phyloP scores from a whole-genome alignment of 2,329 filamentous ascomycete species.

The Colletotrichum spinosum region DNA sequence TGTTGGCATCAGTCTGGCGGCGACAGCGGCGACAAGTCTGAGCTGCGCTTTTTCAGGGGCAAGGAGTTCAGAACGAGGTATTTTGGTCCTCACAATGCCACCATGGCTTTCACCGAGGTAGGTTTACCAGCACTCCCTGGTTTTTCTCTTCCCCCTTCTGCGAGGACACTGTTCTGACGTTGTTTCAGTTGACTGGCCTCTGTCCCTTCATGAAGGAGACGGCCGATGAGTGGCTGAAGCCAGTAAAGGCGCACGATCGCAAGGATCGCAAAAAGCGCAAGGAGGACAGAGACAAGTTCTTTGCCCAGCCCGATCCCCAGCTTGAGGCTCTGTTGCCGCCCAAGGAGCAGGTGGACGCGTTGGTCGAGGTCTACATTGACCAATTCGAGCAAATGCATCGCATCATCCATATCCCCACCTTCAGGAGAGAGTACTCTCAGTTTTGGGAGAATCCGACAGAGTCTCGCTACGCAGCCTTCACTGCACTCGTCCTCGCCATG shows the following conservation, averaged over 20 bases:
- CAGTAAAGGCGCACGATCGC: constrained; percentile 65
- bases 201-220: constrained; percentile 73
- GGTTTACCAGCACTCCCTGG: constrained; percentile 8
- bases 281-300: constrained; percentile 63
- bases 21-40: constrained; percentile 58
- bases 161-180: constrained; percentile 20
- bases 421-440: constrained; percentile 64
- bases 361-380: constrained; percentile 63
- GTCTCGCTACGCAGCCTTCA: constrained; percentile 64
- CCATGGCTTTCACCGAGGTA: constrained; percentile 68
- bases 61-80: constrained; percentile 71
- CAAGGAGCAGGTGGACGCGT: constrained; percentile 60
- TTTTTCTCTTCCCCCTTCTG: neutral
- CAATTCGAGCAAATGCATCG: constrained; percentile 67
- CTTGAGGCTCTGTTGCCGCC: constrained; percentile 64
- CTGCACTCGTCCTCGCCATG: constrained; percentile 69
- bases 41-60: constrained; percentile 68
- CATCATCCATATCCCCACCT: constrained; percentile 70
- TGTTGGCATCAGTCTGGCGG: constrained; percentile 49
- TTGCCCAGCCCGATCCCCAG: constrained; percentile 58
- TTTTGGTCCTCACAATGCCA: constrained; percentile 70
- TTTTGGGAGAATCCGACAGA: constrained; percentile 63
- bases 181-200: constrained; percentile 60
- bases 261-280: constrained; percentile 68
- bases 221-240: constrained; percentile 70